Conservation (phyloP, 148 eudicot genomes). For the Bassia scoparia region DNA sequence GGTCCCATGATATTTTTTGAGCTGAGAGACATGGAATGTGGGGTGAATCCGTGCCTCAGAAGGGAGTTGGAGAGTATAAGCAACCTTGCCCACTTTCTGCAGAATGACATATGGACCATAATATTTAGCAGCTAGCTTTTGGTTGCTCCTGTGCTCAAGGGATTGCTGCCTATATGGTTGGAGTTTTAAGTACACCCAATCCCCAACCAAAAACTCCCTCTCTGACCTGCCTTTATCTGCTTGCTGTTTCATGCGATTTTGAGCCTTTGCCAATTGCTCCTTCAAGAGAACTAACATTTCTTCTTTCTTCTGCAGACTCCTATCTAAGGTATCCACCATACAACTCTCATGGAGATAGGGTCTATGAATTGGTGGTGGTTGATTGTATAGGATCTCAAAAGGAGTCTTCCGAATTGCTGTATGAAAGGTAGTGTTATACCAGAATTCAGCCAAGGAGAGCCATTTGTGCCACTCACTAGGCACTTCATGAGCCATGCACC, state of each 20-base stretch:
- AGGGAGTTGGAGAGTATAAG: not conserved
- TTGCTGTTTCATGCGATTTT: not conserved
- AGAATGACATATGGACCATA: not conserved
- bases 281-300: not conserved
- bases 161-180: not conserved
- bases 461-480: constrained; percentile 1
- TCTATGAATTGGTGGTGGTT: not conserved
- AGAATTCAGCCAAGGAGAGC: constrained; percentile 7
- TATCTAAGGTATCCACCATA: not conserved
- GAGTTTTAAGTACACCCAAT: not conserved
- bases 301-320: not conserved
- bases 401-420: not conserved
- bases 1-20: not conserved
- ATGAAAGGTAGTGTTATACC: too few species aligned
- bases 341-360: too few species aligned
- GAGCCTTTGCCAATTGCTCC: not conserved
- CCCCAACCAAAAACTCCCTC: not conserved
- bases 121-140: not conserved
- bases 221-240: not conserved
- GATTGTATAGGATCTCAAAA: not conserved
- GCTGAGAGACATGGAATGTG: not conserved
- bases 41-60: not conserved
- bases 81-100: not conserved
- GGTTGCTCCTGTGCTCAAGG: not conserved
- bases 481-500: not conserved